These are phyloP conservation scores for Annulohypoxylon truncatum DNA, from an alignment of 2,329 filamentous ascomycete species.

Conservation along the genomic window DNA sequence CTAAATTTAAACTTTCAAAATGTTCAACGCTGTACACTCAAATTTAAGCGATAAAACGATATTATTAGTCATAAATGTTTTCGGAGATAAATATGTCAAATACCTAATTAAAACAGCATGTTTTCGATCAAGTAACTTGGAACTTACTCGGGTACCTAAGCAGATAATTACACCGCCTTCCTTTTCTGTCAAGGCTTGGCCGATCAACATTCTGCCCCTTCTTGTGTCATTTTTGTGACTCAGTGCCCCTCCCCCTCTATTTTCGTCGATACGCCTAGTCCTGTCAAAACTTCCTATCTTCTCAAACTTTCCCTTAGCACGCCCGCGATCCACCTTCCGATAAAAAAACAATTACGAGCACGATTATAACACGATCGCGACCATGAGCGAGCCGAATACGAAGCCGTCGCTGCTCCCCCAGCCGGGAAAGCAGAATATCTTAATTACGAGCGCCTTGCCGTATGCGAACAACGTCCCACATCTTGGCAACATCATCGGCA, in stretches of 20 bases:
- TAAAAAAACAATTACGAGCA: neutral
- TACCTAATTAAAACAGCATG: no score
- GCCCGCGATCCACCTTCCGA: neutral
- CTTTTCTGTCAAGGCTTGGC: slow-evolving; percentile 10
- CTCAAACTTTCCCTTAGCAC: neutral
- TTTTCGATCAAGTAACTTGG: no score
- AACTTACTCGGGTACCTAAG: neutral
- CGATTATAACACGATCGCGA: slow-evolving; percentile 3
- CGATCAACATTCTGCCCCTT: neutral
- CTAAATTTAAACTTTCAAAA: neutral
- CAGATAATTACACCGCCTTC: slow-evolving; percentile 20
- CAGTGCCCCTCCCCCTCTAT: slow-evolving; percentile 42
- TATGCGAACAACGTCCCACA: slow-evolving; percentile 85
- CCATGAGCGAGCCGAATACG: slow-evolving; percentile 30
- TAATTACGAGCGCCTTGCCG: slow-evolving; percentile 91
- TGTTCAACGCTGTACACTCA: neutral
- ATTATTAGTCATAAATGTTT: neutral
- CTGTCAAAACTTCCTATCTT: slow-evolving; percentile 12
- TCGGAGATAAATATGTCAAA: neutral
- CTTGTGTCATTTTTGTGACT: slow-evolving; percentile 39
- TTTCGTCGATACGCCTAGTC: neutral
- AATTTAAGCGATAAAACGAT: neutral
- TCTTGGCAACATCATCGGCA: slow-evolving; percentile 88
- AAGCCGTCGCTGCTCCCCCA: slow-evolving; percentile 66
- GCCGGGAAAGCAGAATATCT: slow-evolving; percentile 83